A percentile compares a stretch with the other conserved stretches of the same genome.
phyloP scores from a whole-genome alignment of 106 monocot genomes.

The Platanthera zijinensis region DNA sequence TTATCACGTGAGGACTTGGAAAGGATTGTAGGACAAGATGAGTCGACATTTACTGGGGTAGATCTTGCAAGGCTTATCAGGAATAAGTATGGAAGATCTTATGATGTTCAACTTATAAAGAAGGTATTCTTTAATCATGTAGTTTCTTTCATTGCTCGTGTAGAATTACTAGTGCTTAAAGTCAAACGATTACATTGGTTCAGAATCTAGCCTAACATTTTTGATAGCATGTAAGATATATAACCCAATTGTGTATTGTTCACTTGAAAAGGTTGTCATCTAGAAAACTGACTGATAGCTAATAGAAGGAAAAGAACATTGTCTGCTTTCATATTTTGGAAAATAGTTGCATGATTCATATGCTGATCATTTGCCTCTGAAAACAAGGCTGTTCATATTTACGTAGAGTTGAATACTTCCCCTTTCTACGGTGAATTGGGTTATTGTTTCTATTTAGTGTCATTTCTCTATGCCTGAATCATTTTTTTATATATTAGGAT shows the following conservation, averaged over 20 bases:
- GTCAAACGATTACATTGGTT: not conserved
- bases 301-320: not conserved
- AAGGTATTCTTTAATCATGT: slow-evolving; percentile 39
- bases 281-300: not conserved
- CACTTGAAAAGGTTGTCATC: not conserved
- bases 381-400: not conserved
- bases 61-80: slow-evolving; percentile 95
- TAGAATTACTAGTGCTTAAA: not conserved
- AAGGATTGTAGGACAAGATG: slow-evolving; percentile 70
- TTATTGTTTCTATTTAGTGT: not conserved
- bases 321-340: not conserved
- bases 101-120: slow-evolving; percentile 95
- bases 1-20: slow-evolving; percentile 73
- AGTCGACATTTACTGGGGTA: slow-evolving; percentile 73
- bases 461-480: not conserved
- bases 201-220: not conserved
- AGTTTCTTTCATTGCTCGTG: not conserved
- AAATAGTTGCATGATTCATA: not conserved
- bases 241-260: not conserved
- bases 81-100: slow-evolving; percentile 94
- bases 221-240: not conserved
- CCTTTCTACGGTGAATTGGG: not conserved
- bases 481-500: too few species aligned
- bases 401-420: not conserved
- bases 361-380: not conserved